Percentiles rank a stretch among this genome's conserved stretches.
Evolutionary conservation across 1,139 yeast genomes (phyloP).

Genomic region (Kodamaea arcana): DNA sequence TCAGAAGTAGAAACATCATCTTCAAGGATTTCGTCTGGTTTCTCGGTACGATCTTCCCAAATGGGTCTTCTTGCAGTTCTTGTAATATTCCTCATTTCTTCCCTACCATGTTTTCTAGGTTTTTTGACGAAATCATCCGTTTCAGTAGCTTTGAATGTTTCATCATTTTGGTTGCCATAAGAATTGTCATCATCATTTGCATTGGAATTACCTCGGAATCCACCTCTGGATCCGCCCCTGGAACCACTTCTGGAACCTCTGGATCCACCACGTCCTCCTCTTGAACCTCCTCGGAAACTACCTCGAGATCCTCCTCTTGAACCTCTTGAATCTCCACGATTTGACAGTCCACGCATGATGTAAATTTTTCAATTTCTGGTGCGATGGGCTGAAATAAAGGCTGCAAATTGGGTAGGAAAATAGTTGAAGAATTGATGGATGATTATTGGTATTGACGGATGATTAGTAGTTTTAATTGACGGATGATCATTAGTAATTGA

Average conservation of each 20-base stretch:
- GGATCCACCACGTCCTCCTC: no score
- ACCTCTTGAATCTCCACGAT: background rate
- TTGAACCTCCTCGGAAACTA: background rate
- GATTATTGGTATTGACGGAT: no score
- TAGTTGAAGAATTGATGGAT: no score
- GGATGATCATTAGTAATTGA: no score
- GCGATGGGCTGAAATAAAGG: background rate
- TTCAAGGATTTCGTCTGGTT: slow-evolving; percentile 2
- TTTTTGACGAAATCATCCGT: slow-evolving; percentile 8
- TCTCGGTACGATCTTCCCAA: background rate
- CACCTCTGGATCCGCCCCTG: no score
- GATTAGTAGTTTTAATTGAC: no score
- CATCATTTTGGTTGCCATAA: background rate
- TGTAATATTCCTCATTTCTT: slow-evolving; percentile 52
- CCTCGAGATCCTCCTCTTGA: background rate
- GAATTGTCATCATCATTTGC: no score
- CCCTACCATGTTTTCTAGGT: slow-evolving; percentile 50
- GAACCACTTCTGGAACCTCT: no score
- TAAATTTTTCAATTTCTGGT: background rate
- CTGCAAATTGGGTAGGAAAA: no score
- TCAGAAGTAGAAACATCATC: slow-evolving; percentile 8
- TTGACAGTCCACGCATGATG: background rate
- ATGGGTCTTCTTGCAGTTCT: slow-evolving; percentile 45
- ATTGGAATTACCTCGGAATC: no score
- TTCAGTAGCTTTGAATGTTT: background rate